Conservation (phyloP, 208 protist species). For the Leishmania gerbilli region DNA sequence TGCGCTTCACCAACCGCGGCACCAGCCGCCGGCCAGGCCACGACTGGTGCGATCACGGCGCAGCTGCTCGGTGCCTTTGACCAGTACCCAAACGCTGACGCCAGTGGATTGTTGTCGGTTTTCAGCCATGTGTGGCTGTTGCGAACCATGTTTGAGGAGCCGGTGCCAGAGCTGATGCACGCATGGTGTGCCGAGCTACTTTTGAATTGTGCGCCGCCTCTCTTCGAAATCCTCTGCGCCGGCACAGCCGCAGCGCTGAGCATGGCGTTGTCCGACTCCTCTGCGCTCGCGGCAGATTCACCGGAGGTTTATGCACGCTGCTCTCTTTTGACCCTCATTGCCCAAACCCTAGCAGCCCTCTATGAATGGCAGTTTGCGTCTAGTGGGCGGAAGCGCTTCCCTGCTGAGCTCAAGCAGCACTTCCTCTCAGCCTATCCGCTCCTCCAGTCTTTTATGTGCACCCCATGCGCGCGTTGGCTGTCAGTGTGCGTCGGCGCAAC, state of each 20-base stretch:
- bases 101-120: neutral
- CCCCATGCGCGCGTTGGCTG: slow-evolving; percentile 18
- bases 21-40: neutral
- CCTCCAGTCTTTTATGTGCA: slow-evolving; percentile 10
- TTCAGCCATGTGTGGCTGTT: slow-evolving; percentile 22
- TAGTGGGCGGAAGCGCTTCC: slow-evolving; percentile 12
- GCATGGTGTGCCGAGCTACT: slow-evolving; percentile 21
- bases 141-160: slow-evolving; percentile 23
- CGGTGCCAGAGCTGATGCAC: slow-evolving; percentile 9
- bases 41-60: neutral
- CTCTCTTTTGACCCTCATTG: slow-evolving; percentile 12
- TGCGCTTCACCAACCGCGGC: neutral
- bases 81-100: slow-evolving; percentile 3
- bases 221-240: slow-evolving; percentile 21
- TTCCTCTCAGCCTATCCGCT: slow-evolving; percentile 18
- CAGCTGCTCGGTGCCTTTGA: slow-evolving; percentile 13
- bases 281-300: neutral
- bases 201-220: slow-evolving; percentile 15
- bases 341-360: slow-evolving; percentile 12
- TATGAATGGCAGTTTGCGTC: slow-evolving; percentile 30
- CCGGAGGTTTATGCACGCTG: neutral
- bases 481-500: neutral
- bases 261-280: neutral
- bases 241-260: neutral
- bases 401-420: slow-evolving; percentile 15